phyloP scores from a whole-genome alignment of 1,139 yeast genomes.

The Zygosaccharomyces sapae region DNA sequence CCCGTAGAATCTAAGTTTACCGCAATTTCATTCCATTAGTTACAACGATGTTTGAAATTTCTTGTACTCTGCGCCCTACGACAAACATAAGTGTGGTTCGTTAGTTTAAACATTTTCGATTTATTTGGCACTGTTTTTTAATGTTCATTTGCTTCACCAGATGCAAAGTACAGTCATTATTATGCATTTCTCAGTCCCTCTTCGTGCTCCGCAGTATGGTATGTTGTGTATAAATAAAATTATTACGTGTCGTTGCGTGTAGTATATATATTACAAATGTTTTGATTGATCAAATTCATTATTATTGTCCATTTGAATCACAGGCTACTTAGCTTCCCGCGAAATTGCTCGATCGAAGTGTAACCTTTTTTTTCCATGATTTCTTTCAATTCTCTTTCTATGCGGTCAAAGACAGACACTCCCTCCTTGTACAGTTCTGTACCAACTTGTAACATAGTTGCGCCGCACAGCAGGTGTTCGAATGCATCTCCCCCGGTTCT shows the following conservation, averaged over 20 bases:
- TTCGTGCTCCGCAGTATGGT: too few relatives aligned
- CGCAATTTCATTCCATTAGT: neutral
- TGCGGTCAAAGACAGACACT: slow-evolving; percentile 24
- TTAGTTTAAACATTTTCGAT: neutral
- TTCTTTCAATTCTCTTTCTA: slow-evolving; percentile 23
- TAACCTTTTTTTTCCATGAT: slow-evolving; percentile 31
- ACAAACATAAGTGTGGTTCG: neutral
- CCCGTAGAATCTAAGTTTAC: neutral
- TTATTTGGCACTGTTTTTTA: too few relatives aligned
- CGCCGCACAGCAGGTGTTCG: slow-evolving; percentile 33
- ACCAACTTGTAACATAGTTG: slow-evolving; percentile 32
- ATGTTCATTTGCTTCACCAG: too few relatives aligned
- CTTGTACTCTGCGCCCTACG: neutral
- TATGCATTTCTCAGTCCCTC: too few relatives aligned
- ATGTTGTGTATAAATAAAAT: neutral
- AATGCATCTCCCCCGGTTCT: slow-evolving; percentile 31
- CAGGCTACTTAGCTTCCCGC: slow-evolving; percentile 28
- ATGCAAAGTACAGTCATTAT: too few relatives aligned
- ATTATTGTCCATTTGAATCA: slow-evolving; percentile 5
- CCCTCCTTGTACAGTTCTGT: slow-evolving; percentile 31
- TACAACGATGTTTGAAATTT: neutral
- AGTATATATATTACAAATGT: neutral
- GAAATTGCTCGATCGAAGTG: slow-evolving; percentile 30
- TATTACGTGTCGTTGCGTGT: neutral
- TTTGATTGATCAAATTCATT: neutral